Percentiles rank a stretch among this genome's conserved stretches.
Conservation (phyloP, 78 protist genomes). For the Diacronema lutheri region DNA sequence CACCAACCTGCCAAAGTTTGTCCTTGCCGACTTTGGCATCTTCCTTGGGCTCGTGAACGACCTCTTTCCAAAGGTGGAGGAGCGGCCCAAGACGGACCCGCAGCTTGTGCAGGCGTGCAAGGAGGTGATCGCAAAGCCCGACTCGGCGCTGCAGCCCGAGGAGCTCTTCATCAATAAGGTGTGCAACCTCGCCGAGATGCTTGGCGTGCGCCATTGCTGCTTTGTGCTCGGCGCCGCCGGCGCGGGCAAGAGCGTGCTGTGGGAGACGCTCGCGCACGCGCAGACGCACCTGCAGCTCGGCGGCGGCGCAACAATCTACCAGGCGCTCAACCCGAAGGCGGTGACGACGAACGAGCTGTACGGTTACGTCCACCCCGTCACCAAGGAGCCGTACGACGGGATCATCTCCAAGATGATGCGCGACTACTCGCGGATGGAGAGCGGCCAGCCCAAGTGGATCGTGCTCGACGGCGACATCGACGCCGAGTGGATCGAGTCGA, state of each 20-base stretch:
- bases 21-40: slow-evolving; percentile 64
- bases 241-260: slow-evolving; percentile 59
- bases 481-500: slow-evolving; percentile 83
- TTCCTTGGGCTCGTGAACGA: slow-evolving; percentile 69
- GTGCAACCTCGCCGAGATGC: slow-evolving; percentile 48
- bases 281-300: slow-evolving; percentile 8
- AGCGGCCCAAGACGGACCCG: slow-evolving; percentile 15
- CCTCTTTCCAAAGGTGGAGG: slow-evolving; percentile 45
- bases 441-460: slow-evolving; percentile 60
- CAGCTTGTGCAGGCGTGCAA: slow-evolving; percentile 6
- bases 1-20: slow-evolving; percentile 81
- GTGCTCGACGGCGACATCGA: slow-evolving; percentile 87
- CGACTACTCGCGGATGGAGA: slow-evolving; percentile 4
- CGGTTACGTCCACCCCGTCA: slow-evolving; percentile 53
- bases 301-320: neutral
- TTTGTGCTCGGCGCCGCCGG: slow-evolving; percentile 79
- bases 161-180: slow-evolving; percentile 55
- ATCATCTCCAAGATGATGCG: slow-evolving; percentile 52
- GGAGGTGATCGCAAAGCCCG: neutral
- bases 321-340: slow-evolving; percentile 72
- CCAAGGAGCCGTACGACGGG: slow-evolving; percentile 66
- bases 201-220: slow-evolving; percentile 66
- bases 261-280: slow-evolving; percentile 53
- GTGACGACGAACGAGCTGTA: slow-evolving; percentile 59
- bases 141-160: slow-evolving; percentile 47